Conservation (phyloP, 2,329 filamentous ascomycete species). For the Cladophialophora chaetospira region DNA sequence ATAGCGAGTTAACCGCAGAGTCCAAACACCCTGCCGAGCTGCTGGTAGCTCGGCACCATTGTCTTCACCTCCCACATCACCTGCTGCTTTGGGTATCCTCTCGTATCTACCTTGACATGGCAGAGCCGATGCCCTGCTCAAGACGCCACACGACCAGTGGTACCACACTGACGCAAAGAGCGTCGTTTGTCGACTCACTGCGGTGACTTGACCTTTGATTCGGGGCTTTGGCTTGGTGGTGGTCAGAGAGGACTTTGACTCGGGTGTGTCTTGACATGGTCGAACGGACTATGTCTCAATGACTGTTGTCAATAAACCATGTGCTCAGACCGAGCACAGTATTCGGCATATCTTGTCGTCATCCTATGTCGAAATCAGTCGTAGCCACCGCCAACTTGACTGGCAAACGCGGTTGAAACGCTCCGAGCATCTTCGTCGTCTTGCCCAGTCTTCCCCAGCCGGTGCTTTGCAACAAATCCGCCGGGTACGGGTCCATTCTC, state of each 20-base stretch:
- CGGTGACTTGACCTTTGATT: not conserved
- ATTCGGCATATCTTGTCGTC: conserved; percentile 12
- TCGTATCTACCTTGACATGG: not conserved
- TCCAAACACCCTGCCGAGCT: not conserved
- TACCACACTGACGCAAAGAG: not conserved
- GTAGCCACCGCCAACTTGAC: conserved; percentile 75
- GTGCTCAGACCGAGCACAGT: conserved; percentile 17
- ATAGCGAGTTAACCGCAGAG: not conserved
- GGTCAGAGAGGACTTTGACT: not conserved
- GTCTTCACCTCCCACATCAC: not conserved
- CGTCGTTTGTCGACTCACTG: not conserved
- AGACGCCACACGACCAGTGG: not conserved
- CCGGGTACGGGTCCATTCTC: conserved; percentile 74
- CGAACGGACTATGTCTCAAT: conserved; percentile 5
- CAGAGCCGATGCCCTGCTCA: not conserved
- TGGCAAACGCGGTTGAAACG: conserved; percentile 93
- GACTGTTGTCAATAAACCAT: conserved; percentile 19
- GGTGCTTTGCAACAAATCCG: conserved; percentile 64
- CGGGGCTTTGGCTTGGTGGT: conserved; percentile 1
- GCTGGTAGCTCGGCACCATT: not conserved
- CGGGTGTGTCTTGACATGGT: not conserved
- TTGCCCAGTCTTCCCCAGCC: conserved; percentile 51
- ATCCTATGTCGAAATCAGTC: conserved; percentile 51
- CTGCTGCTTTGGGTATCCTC: not conserved
- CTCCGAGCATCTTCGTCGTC: conserved; percentile 94